These are phyloP conservation scores for Candida ipomoeae DNA, from an alignment of 805 yeast species.

Conservation along the genomic window DNA sequence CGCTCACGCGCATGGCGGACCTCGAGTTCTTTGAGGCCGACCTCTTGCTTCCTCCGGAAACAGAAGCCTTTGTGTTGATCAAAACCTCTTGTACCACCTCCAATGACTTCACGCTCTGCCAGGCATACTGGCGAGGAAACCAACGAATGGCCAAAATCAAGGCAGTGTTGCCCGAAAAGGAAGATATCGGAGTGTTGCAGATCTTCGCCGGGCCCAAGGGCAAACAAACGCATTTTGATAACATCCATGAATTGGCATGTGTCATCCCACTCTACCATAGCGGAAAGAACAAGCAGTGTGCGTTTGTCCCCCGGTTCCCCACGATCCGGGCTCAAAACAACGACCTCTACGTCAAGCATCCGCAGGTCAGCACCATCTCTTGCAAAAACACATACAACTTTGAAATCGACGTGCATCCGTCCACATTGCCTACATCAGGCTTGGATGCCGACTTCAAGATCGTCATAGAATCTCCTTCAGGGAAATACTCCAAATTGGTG, in stretches of 20 bases:
- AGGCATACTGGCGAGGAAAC: conserved; percentile 65
- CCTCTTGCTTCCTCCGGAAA: conserved; percentile 61
- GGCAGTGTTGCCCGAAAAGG: conserved; percentile 71
- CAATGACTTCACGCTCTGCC: conserved; percentile 63
- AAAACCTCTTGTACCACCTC: conserved; percentile 49
- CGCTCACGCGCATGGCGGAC: conserved; percentile 67
- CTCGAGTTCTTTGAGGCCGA: conserved; percentile 78
- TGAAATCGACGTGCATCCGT: conserved; percentile 57
- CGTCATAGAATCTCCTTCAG: conserved; percentile 81
- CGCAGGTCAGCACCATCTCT: conserved; percentile 66
- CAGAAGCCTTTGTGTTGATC: conserved; percentile 61
- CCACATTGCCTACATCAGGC: conserved; percentile 28
- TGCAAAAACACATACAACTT: conserved; percentile 61
- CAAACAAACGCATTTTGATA: conserved; percentile 50
- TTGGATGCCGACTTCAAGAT: conserved; percentile 47
- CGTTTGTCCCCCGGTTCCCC: conserved; percentile 69
- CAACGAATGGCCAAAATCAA: conserved; percentile 72
- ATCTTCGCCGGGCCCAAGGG: conserved; percentile 70
- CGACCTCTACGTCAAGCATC: conserved; percentile 80
- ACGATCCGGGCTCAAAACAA: conserved; percentile 62
- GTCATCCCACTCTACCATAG: conserved; percentile 72
- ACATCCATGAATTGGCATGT: conserved; percentile 64
- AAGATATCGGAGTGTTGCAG: conserved; percentile 65
- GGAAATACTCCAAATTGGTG: conserved; percentile 60
- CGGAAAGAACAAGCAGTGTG: conserved; percentile 59